Conservation (phyloP, 2,329 filamentous ascomycete species). For the Nectriaceae sp. region DNA sequence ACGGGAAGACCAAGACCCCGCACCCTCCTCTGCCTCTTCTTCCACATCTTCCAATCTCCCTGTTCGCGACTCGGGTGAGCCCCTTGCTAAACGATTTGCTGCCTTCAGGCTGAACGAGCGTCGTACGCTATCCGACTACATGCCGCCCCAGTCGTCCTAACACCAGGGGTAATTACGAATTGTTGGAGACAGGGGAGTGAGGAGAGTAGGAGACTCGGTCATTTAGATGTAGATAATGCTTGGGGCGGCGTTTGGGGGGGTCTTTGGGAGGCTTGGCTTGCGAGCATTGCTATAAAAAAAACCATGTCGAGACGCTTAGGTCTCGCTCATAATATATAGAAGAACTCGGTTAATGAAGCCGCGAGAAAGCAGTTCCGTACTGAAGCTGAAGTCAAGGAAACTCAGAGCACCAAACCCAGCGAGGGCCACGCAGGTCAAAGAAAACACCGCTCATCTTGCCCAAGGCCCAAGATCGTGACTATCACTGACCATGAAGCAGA, state of each 20-base stretch:
- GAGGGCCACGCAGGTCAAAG: too few species aligned
- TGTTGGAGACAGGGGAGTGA: neutral
- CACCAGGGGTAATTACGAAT: neutral
- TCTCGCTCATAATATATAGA: too few species aligned
- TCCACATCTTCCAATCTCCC: slow-evolving; percentile 31
- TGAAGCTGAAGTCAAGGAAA: too few species aligned
- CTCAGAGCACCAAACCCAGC: too few species aligned
- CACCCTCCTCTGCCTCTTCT: slow-evolving; percentile 29
- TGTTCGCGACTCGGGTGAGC: slow-evolving; percentile 47
- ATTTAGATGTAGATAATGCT: neutral
- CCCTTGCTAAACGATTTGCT: slow-evolving; percentile 67
- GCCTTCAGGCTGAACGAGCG: slow-evolving; percentile 62
- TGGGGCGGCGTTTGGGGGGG: slow-evolving; percentile 8
- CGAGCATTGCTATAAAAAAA: too few species aligned
- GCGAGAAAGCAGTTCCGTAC: too few species aligned
- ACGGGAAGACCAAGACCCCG: slow-evolving; percentile 39
- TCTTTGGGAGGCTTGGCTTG: too few species aligned
- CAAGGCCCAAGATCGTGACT: too few species aligned
- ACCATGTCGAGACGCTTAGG: too few species aligned
- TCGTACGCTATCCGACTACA: slow-evolving; percentile 24
- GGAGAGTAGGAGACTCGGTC: neutral
- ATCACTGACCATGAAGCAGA: too few species aligned
- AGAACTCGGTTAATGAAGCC: too few species aligned
- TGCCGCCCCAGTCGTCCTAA: slow-evolving; percentile 24
- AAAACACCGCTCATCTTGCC: too few species aligned